A percentile compares a stretch with the other conserved stretches of the same genome.
Conservation (phyloP, 352 stramenopile species). For the Globisporangium nodosum region DNA sequence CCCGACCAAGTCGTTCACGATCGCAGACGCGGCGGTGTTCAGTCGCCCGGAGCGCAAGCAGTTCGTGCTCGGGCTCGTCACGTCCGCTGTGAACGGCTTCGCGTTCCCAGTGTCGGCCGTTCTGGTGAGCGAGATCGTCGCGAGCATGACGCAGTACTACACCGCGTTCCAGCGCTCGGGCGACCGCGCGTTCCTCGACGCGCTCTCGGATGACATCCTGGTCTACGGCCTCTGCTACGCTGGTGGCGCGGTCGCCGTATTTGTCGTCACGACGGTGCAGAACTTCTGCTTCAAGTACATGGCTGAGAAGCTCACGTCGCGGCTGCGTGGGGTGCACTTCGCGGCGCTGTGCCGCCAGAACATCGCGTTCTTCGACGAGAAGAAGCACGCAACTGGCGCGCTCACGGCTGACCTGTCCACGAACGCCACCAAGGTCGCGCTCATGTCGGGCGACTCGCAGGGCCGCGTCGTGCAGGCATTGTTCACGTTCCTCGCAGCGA, state of each 20-base stretch:
- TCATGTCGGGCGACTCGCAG: slow-evolving; percentile 34
- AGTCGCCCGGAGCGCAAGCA: slow-evolving; percentile 29
- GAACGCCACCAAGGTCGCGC: slow-evolving; percentile 39
- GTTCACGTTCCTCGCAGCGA: slow-evolving; percentile 24
- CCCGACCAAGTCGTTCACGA: slow-evolving; percentile 13
- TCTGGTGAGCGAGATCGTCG: slow-evolving; percentile 29
- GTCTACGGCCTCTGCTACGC: slow-evolving; percentile 29
- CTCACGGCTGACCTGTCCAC: slow-evolving; percentile 50
- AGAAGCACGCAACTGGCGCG: slow-evolving; percentile 36
- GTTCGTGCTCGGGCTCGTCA: slow-evolving; percentile 24
- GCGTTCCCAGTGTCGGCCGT: slow-evolving; percentile 24
- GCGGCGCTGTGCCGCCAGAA: slow-evolving; percentile 35
- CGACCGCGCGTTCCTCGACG: slow-evolving; percentile 16
- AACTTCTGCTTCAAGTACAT: slow-evolving; percentile 41
- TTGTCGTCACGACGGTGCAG: slow-evolving; percentile 26
- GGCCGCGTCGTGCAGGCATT: slow-evolving; percentile 38
- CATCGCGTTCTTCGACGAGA: slow-evolving; percentile 67
- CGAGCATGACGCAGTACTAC: slow-evolving; percentile 31
- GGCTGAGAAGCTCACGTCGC: slow-evolving; percentile 43
- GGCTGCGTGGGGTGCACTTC: slow-evolving; percentile 44
- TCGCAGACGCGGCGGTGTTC: slow-evolving; percentile 25
- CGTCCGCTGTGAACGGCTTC: slow-evolving; percentile 28
- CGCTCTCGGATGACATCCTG: slow-evolving; percentile 18
- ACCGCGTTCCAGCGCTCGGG: slow-evolving; percentile 15
- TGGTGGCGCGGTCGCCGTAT: slow-evolving; percentile 21